Conservation (phyloP, 805 yeast genomes). For the Henningerozyma blattae region DNA sequence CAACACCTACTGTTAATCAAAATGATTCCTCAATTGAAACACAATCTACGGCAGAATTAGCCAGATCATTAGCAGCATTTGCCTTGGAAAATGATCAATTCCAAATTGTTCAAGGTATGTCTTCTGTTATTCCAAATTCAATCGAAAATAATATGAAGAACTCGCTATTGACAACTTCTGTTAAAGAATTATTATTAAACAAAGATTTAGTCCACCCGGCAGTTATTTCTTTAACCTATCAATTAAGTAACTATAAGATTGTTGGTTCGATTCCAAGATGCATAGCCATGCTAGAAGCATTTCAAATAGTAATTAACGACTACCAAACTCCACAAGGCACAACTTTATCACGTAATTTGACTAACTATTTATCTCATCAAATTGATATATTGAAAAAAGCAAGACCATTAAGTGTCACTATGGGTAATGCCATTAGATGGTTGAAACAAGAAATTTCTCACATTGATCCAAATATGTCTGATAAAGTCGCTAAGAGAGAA, state of each 20-base stretch:
- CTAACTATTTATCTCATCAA: conserved; percentile 80
- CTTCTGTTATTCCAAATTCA: conserved; percentile 35
- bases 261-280: conserved; percentile 88
- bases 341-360: conserved; percentile 76
- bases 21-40: conserved; percentile 3
- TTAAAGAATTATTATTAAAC: conserved; percentile 23
- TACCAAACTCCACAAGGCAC: conserved; percentile 80
- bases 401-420: conserved; percentile 80
- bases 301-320: conserved; percentile 65
- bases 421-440: conserved; percentile 99
- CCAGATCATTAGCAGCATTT: conserved; percentile 2
- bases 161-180: conserved; percentile 18
- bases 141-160: conserved; percentile 16
- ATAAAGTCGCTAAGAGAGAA: conserved; percentile 46
- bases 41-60: conserved; percentile 1
- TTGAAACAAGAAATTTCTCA: conserved; percentile 84
- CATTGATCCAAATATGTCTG: conserved; percentile 56
- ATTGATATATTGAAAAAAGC: conserved; percentile 86
- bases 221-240: conserved; percentile 63
- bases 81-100: conserved; percentile 16
- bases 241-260: conserved; percentile 70
- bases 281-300: conserved; percentile 71
- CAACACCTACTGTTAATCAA: conserved; percentile 2
- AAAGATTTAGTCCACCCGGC: conserved; percentile 72
- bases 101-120: conserved; percentile 28